Evolutionary conservation across 1,284 basidiomycete genomes (phyloP).

Genomic region (Austroboletus niveus): DNA sequence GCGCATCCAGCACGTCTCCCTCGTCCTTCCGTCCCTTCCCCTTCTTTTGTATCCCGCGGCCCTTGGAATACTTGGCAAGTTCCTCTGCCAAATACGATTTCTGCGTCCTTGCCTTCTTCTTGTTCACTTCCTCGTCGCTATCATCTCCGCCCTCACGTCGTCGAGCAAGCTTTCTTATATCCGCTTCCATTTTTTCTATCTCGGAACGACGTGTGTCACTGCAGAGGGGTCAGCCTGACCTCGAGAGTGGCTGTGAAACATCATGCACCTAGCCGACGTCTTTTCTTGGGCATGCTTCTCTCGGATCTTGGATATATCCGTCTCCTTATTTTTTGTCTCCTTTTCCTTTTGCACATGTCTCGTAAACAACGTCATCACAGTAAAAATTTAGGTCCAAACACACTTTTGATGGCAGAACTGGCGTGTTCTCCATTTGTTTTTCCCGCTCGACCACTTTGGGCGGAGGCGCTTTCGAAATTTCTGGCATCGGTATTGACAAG

Average conservation of each 20-base stretch:
- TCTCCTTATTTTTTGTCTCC: constrained; percentile 41
- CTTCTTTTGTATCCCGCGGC: constrained; percentile 59
- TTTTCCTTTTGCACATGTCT: constrained; percentile 27
- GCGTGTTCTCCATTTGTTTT: constrained; percentile 2
- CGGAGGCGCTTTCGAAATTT: constrained; percentile 13
- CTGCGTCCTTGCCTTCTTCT: constrained; percentile 60
- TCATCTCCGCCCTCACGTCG: constrained; percentile 48
- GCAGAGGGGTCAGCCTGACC: constrained; percentile 5
- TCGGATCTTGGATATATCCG: constrained; percentile 67
- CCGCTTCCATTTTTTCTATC: constrained; percentile 85
- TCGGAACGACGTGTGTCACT: constrained; percentile 72
- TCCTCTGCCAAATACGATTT: constrained; percentile 78
- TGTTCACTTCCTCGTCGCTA: constrained; percentile 56
- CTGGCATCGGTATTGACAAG: constrained; percentile 23
- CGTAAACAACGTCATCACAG: neutral
- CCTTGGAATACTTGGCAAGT: constrained; percentile 74
- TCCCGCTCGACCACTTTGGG: constrained; percentile 15
- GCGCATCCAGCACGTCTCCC: constrained; percentile 68
- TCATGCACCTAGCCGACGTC: constrained; percentile 48
- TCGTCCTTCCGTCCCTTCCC: constrained; percentile 59
- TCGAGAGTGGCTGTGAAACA: neutral
- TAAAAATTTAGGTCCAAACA: neutral
- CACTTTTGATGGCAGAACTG: constrained; percentile 19
- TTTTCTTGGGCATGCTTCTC: constrained; percentile 72
- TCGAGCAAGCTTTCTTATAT: constrained; percentile 73